A percentile compares a stretch with the other conserved stretches of the same genome.
These are phyloP conservation scores for Alternaria sp. DNA, from an alignment of 2,329 filamentous ascomycete genomes.

Conservation along the genomic window DNA sequence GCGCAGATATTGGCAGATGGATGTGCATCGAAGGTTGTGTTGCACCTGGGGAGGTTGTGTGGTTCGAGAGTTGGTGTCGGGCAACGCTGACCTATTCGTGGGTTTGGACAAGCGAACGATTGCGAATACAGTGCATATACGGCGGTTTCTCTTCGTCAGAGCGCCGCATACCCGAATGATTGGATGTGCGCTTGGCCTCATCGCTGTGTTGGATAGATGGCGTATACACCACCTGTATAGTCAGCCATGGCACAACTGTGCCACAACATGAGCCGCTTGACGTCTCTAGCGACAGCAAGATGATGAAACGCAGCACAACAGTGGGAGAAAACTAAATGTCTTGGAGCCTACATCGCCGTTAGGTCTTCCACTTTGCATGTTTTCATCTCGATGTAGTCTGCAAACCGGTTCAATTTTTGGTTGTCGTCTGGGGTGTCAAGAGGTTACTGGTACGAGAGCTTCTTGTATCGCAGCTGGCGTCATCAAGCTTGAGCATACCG, in stretches of 20 bases:
- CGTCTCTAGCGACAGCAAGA: conserved; percentile 4
- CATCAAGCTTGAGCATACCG: not conserved
- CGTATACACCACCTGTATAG: conserved; percentile 1
- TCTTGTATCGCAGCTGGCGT: not conserved
- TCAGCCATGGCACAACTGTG: conserved; percentile 4
- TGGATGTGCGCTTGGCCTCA: not conserved
- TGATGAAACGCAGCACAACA: conserved; percentile 10
- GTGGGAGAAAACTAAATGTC: not conserved
- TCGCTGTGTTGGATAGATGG: not conserved
- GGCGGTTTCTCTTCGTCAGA: conserved; percentile 20
- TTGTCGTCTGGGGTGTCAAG: not conserved
- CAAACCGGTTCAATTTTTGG: not conserved
- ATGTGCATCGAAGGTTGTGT: conserved; percentile 13
- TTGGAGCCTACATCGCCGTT: not conserved
- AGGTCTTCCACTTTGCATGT: not conserved
- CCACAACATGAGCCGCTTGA: conserved; percentile 2
- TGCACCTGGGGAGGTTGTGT: conserved; percentile 25
- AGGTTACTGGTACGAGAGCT: not conserved
- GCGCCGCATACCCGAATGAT: conserved; percentile 17
- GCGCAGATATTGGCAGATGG: conserved; percentile 21
- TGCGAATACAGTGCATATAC: conserved; percentile 26
- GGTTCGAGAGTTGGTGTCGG: conserved; percentile 22
- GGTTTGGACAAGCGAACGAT: conserved; percentile 18
- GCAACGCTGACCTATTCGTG: conserved; percentile 25
- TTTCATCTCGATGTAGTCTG: not conserved